Base-by-base conservation (phyloP, 225 moss, liverwort and hornwort genomes). In the Pleurozium schreberi region DNA sequence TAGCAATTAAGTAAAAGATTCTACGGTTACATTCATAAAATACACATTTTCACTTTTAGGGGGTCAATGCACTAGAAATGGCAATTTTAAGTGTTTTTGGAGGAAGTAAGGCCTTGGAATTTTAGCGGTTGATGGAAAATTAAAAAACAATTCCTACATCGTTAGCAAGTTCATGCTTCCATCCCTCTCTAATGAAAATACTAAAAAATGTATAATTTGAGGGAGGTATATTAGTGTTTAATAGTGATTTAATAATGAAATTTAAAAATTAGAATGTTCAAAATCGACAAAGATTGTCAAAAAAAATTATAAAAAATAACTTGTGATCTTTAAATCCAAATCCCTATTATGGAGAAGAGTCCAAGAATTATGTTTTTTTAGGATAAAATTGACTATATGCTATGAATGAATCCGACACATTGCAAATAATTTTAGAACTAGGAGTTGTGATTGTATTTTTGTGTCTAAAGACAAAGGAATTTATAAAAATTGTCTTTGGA, bases 181-280 rank as follows among this genome's bases (percentile, higher is more conserved):
- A n/a, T n/a, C n/a, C n/a, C n/a, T n/a, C n/a, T n/a, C n/a, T n/a
- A 34, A 34, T 34, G 18, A 9, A 34, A 18, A 66, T 5, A 2
- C 18, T 6, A 20, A n/a, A 0, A 22, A n/a, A 6, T 2, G 22
- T 22, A 68, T n/a, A n/a, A 12, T 68, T 1, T 1, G 7, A 5
- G n/a, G 11, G n/a, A 14, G 30, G 22, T 12, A 2, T 68, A n/a
- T n/a, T 68, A n/a, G 12, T 12, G 7, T 7, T 66, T 38, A 11
- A 66, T 38, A 0, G 2, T 21, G 22, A n/a, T 22, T 23, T 4
- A n/a, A 20, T 1, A 22, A 12, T 68, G 12, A 22, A 68, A 21
- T 3, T 22, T 22, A 3, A 68, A 22, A n/a, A 68, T 4, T 22
- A 22, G 12, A 20, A 22, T 68, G 7, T 21, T n/a, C 7, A n/a